phyloP scores from a whole-genome alignment of 805 yeast species.

The Lachancea sp. region DNA sequence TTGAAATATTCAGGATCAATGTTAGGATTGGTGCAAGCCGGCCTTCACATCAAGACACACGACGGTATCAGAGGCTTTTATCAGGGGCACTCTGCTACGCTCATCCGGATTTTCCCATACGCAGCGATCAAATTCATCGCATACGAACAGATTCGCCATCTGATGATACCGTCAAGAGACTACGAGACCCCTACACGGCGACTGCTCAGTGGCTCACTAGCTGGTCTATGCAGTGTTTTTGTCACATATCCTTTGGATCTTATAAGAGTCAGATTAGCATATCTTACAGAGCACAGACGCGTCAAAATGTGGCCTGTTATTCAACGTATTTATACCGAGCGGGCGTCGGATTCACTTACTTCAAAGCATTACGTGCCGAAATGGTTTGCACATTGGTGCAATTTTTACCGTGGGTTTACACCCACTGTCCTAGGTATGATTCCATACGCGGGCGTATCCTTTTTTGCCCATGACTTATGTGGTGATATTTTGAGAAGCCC shows the following conservation, averaged over 20 bases:
- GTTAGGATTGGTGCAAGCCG: constrained; percentile 69
- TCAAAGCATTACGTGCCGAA: constrained; percentile 33
- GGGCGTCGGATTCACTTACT: constrained; percentile 29
- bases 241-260: constrained; percentile 90
- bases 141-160: constrained; percentile 81
- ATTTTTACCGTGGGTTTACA: constrained; percentile 89
- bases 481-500: constrained; percentile 80
- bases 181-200: constrained; percentile 80
- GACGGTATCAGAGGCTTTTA: constrained; percentile 80
- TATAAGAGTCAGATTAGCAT: constrained; percentile 86
- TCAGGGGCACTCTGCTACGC: constrained; percentile 94
- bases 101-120: constrained; percentile 87
- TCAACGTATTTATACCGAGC: constrained; percentile 27
- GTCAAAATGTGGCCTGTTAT: constrained; percentile 26
- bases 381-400: constrained; percentile 38
- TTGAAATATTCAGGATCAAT: constrained; percentile 72
- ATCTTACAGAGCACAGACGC: constrained; percentile 51
- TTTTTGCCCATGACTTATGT: constrained; percentile 84
- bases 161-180: constrained; percentile 66
- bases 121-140: constrained; percentile 96
- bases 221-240: constrained; percentile 82
- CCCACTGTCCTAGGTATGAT: constrained; percentile 94
- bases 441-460: constrained; percentile 97
- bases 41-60: constrained; percentile 50
- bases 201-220: constrained; percentile 79